Base-by-base conservation (phyloP, 1,284 basidiomycete species). In the Phylloboletellus chloephorus region DNA sequence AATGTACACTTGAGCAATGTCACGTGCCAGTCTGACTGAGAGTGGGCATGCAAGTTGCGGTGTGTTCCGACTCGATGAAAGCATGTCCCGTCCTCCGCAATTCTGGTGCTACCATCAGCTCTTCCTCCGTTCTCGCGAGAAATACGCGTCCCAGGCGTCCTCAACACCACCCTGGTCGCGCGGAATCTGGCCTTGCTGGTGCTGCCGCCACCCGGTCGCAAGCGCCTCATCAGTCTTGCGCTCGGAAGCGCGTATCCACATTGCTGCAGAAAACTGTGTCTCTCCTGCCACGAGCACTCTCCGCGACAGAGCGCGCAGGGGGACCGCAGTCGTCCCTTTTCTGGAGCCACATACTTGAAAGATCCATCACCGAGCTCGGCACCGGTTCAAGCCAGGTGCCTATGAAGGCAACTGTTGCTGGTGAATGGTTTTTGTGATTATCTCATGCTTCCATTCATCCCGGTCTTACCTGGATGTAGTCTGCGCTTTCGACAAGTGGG, bases 401-500 rank as follows among this genome's bases (percentile, higher is more conserved):
- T 17, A 48, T 46, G 40, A 61, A 61, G 39, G 61, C 56, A 13
- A 69, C 71, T 25, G 60, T 83, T 38, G 67, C 68, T 31, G 71
- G 79, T 79, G 40, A 46, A 75, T 59, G 4, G 8, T 31, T 19
- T 41, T 10, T 11, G 10, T 31, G 26, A 26, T 22, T 17, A 11
- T 24, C 26, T 12, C 7, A 13, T 17, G 31, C 21, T 43, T 44
- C 30, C 37, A 49, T 42, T 38, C 39, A 47, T 37, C 26, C 31
- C 21, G 12, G 5, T 16, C 7, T 32, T 31, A 3, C 31, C 4
- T 30, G 9, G 3, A 26, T 34, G 2, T 44, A 82, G 82, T 85
- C 5, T 76, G 70, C 51, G 73, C 74, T 7, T 53, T 72, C 37
- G 74, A 79, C 54, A 60, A 72, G 49, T 69, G 63, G 56, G 68